Evolutionary conservation across 208 protist genomes (phyloP).

Genomic region (Perkinsela sp.): DNA sequence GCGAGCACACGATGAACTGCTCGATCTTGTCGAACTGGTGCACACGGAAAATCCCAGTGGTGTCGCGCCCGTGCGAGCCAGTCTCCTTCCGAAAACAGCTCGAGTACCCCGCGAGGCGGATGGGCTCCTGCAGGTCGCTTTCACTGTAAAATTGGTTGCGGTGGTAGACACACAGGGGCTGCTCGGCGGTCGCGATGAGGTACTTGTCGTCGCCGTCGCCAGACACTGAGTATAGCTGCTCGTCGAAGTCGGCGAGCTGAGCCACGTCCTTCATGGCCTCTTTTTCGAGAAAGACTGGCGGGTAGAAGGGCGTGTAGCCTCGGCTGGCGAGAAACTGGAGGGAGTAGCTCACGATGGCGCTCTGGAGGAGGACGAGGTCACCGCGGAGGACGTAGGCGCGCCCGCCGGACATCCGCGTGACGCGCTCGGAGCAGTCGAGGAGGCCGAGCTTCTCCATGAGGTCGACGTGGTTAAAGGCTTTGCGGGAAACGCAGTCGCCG

Average conservation of each 20-base stretch:
- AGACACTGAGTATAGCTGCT: constrained; percentile 92
- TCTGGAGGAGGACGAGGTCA: constrained; percentile 79
- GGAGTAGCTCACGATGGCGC: constrained; percentile 89
- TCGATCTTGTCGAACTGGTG: constrained; percentile 91
- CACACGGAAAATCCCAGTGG: constrained; percentile 76
- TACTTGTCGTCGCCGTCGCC: constrained; percentile 95
- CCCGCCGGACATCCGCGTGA: constrained; percentile 71
- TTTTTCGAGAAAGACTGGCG: constrained; percentile 98
- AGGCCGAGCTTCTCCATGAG: constrained; percentile 68
- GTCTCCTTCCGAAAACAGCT: constrained; percentile 98
- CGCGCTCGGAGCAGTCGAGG: constrained; percentile 34
- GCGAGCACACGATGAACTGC: constrained; percentile 70
- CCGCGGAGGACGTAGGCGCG: constrained; percentile 93
- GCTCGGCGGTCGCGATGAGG: constrained; percentile 98
- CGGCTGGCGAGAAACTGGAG: constrained; percentile 70
- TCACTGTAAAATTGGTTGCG: constrained; percentile 67
- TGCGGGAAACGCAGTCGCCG: constrained; percentile 37
- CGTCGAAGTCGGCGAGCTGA: constrained; percentile 96
- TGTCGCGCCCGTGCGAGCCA: constrained; percentile 75
- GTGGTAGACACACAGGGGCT: constrained; percentile 92
- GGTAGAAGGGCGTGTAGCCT: constrained; percentile 81
- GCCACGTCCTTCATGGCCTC: constrained; percentile 80
- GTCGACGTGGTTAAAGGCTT: constrained; percentile 61
- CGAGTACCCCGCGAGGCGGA: constrained; percentile 85
- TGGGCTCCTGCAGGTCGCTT: constrained; percentile 39